A percentile compares a stretch with the other conserved stretches of the same genome.
Evolutionary conservation across 2,329 filamentous ascomycete species (phyloP).

Genomic region (Alternaria ethzedia): DNA sequence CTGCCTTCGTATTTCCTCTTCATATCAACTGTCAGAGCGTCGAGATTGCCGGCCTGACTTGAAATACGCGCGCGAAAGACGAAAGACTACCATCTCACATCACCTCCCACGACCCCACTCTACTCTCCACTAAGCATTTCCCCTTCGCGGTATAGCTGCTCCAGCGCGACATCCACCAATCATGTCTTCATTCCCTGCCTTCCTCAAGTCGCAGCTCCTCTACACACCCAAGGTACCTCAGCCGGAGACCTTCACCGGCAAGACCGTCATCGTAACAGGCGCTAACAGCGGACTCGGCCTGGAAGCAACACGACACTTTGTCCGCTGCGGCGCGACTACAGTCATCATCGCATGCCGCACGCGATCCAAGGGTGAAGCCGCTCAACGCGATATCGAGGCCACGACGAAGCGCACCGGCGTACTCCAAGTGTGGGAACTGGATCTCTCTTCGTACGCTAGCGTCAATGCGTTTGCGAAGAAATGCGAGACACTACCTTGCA

Average conservation of each 20-base stretch:
- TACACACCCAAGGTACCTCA: constrained; percentile 4
- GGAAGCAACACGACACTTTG: constrained; percentile 46
- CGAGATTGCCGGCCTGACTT: not conserved
- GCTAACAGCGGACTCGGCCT: constrained; percentile 50
- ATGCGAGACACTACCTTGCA: constrained; percentile 18
- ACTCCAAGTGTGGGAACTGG: constrained; percentile 54
- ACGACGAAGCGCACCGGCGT: constrained; percentile 35
- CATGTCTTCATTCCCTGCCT: constrained; percentile 6
- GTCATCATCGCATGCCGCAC: constrained; percentile 54
- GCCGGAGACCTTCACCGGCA: constrained; percentile 19
- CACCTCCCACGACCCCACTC: not conserved
- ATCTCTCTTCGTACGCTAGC: constrained; percentile 48
- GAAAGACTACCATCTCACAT: not conserved
- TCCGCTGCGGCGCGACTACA: constrained; percentile 38
- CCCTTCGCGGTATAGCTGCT: not conserved
- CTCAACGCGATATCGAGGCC: constrained; percentile 47
- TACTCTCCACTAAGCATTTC: not conserved
- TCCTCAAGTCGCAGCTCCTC: constrained; percentile 2
- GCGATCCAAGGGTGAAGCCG: constrained; percentile 48
- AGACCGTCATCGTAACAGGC: constrained; percentile 55
- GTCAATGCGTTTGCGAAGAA: constrained; percentile 40
- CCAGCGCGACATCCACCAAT: not conserved
- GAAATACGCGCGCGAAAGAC: not conserved
- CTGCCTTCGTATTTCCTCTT: not conserved
- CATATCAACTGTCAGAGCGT: not conserved